Conservation (phyloP, 805 yeast species). For the Cyberlindnera saturnus region DNA sequence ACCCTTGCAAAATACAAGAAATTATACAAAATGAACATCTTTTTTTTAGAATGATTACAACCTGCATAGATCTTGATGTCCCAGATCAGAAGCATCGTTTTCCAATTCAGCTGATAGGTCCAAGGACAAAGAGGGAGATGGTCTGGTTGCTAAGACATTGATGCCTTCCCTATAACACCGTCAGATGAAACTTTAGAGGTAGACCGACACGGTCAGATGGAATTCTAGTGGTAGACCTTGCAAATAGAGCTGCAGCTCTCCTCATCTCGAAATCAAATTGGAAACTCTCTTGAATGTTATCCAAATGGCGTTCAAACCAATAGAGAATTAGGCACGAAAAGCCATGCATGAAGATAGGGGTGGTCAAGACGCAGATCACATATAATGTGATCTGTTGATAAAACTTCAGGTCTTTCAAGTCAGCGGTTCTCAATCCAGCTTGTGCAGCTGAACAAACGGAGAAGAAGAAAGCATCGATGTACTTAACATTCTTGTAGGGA, state of each 20-base stretch:
- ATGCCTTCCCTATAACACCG: too few species aligned
- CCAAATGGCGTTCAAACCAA: constrained; percentile 86
- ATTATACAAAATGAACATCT: too few species aligned
- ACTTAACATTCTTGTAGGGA: constrained; percentile 56
- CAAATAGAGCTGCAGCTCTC: constrained; percentile 66
- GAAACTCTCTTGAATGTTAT: constrained; percentile 70
- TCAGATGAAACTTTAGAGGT: too few species aligned
- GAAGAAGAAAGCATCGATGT: constrained; percentile 76
- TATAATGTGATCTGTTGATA: constrained; percentile 81
- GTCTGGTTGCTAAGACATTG: neutral
- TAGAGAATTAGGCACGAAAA: constrained; percentile 68
- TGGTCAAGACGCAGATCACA: constrained; percentile 56
- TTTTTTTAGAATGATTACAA: too few species aligned
- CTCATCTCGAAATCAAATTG: constrained; percentile 76
- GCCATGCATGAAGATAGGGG: constrained; percentile 87
- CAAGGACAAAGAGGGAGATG: too few species aligned
- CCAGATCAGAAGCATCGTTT: neutral
- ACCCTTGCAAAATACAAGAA: too few species aligned
- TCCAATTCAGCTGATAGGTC: neutral
- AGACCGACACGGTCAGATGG: too few species aligned
- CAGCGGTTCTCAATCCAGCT: constrained; percentile 83
- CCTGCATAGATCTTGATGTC: too few species aligned
- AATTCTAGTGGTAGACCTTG: constrained; percentile 25
- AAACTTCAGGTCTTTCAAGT: constrained; percentile 52
- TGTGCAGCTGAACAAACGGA: constrained; percentile 79